A percentile compares a stretch with the other conserved stretches of the same genome.
phyloP scores from a whole-genome alignment of 1,284 basidiomycete genomes.

The Ganoderma sp. region DNA sequence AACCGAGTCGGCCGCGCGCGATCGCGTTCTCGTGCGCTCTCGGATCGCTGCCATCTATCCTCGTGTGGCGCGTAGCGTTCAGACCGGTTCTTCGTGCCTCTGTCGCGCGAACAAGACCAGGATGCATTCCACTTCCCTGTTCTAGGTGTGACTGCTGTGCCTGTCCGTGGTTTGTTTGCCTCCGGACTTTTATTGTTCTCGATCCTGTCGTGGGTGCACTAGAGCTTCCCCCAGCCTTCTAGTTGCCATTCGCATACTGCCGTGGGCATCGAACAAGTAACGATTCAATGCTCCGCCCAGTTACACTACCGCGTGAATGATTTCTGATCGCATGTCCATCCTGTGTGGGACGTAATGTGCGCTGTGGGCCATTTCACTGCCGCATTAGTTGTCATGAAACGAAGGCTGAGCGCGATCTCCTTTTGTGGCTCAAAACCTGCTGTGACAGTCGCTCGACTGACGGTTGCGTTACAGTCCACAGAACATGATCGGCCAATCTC shows the following conservation, averaged over 20 bases:
- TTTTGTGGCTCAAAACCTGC: not conserved
- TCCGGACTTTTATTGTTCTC: not conserved
- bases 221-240: not conserved
- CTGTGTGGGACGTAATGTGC: not conserved
- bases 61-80: not conserved
- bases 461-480: constrained; percentile 64
- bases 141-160: not conserved
- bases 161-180: not conserved
- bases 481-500: constrained; percentile 99
- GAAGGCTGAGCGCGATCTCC: not conserved
- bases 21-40: not conserved
- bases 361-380: not conserved
- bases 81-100: not conserved
- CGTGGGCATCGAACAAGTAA: not conserved
- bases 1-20: not conserved
- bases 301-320: not conserved
- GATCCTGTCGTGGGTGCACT: not conserved
- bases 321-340: not conserved
- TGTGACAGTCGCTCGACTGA: constrained; percentile 13
- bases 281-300: not conserved
- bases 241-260: not conserved
- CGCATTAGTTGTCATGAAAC: constrained; percentile 3
- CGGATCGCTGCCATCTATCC: not conserved
- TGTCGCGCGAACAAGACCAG: not conserved
- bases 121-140: not conserved